These are phyloP conservation scores for Mycosphaerelloides madeirae DNA, from an alignment of 2,329 filamentous ascomycete genomes.

Conservation along the genomic window DNA sequence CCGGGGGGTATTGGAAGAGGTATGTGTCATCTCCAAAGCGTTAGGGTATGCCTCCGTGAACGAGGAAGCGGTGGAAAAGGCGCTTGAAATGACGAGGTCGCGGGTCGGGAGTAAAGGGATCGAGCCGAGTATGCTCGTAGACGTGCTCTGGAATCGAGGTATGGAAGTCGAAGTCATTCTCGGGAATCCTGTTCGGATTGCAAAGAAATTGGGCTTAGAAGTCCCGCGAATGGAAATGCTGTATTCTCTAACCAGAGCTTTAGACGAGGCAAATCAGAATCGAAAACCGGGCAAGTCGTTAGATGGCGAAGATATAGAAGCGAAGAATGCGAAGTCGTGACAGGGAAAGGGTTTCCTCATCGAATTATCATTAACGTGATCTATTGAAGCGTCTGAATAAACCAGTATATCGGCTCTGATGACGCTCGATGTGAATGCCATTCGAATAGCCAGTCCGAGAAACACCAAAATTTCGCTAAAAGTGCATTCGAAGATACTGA, in stretches of 20 bases:
- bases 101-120: slow-evolving; percentile 37
- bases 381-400: neutral
- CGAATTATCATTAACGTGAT: slow-evolving; percentile 10
- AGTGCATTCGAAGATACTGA: too few species aligned
- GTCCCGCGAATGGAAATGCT: slow-evolving; percentile 42
- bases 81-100: slow-evolving; percentile 33
- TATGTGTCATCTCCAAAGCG: slow-evolving; percentile 39
- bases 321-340: neutral
- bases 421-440: neutral
- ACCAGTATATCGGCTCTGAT: too few species aligned
- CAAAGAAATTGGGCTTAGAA: slow-evolving; percentile 35
- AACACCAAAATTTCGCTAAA: too few species aligned
- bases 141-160: slow-evolving; percentile 38
- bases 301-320: slow-evolving; percentile 15
- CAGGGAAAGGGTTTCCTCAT: neutral
- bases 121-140: slow-evolving; percentile 49
- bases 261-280: slow-evolving; percentile 34
- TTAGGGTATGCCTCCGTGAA: slow-evolving; percentile 37
- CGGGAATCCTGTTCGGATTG: slow-evolving; percentile 44
- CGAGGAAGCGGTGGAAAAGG: slow-evolving; percentile 34
- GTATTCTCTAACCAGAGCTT: slow-evolving; percentile 43
- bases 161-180: slow-evolving; percentile 51
- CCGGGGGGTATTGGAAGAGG: slow-evolving; percentile 43
- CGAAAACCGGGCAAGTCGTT: slow-evolving; percentile 20
- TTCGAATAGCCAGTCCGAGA: too few species aligned